Percentiles rank a stretch among this genome's conserved stretches.
phyloP scores from a whole-genome alignment of 2,329 filamentous ascomycete genomes.

The Didymella segeticola region DNA sequence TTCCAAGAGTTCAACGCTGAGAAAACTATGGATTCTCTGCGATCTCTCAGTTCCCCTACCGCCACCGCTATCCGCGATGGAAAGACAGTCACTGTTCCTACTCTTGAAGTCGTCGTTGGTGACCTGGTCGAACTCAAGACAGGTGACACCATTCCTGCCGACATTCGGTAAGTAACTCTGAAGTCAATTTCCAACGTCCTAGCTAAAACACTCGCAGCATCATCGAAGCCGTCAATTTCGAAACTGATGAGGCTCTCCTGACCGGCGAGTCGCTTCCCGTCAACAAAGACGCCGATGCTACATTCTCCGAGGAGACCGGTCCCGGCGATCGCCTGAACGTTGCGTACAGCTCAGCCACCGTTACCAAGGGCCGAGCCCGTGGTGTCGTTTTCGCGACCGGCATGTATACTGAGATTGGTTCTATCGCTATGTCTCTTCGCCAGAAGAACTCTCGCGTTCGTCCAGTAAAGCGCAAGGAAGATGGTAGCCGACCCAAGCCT shows the following conservation, averaged over 20 bases:
- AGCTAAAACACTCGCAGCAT: constrained; percentile 38
- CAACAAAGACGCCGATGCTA: constrained; percentile 64
- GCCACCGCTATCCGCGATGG: constrained; percentile 60
- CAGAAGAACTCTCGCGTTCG: constrained; percentile 52
- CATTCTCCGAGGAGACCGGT: constrained; percentile 61
- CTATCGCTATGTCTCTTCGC: constrained; percentile 71
- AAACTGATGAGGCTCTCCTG: constrained; percentile 74
- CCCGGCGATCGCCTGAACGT: constrained; percentile 74
- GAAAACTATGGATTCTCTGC: constrained; percentile 57
- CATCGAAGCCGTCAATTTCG: constrained; percentile 73
- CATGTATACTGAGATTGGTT: constrained; percentile 75
- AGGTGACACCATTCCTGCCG: constrained; percentile 73
- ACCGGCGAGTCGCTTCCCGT: constrained; percentile 75
- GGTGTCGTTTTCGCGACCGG: constrained; percentile 72
- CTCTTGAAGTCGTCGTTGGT: constrained; percentile 68
- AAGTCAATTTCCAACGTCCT: fast-evolving
- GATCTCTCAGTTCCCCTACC: constrained; percentile 54
- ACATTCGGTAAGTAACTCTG: constrained; percentile 57
- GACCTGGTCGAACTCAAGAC: constrained; percentile 68
- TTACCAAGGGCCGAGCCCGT: constrained; percentile 71
- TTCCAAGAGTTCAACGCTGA: constrained; percentile 55
- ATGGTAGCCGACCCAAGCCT: constrained; percentile 36
- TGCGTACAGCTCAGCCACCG: constrained; percentile 71
- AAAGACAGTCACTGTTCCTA: constrained; percentile 58
- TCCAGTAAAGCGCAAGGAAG: constrained; percentile 50